Conservation (phyloP, 1,284 basidiomycete genomes). For the Ustilago shanxiensis region DNA sequence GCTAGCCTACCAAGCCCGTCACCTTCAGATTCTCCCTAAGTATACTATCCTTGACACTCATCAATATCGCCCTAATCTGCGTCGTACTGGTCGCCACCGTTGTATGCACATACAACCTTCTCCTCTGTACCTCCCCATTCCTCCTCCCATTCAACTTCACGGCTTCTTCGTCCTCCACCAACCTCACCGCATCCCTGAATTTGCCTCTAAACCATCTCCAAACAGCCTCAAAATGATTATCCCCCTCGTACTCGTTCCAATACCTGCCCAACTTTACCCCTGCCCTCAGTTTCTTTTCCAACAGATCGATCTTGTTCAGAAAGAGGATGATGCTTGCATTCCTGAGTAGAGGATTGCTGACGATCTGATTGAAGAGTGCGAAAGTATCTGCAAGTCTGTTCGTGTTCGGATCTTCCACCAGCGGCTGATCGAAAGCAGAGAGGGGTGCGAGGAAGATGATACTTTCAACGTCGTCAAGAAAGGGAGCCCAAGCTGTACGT, state of each 20-base stretch:
- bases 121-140: slow-evolving; percentile 5
- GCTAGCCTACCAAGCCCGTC: slow-evolving; percentile 28
- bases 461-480: slow-evolving; percentile 44
- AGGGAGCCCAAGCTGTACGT: slow-evolving; percentile 51
- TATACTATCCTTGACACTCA: slow-evolving; percentile 56
- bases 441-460: slow-evolving; percentile 62
- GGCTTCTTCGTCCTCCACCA: slow-evolving; percentile 14
- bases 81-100: slow-evolving; percentile 56
- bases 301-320: slow-evolving; percentile 61
- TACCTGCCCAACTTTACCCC: slow-evolving; percentile 25
- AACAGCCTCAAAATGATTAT: slow-evolving; percentile 55
- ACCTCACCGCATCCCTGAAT: slow-evolving; percentile 37
- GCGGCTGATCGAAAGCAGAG: slow-evolving; percentile 56
- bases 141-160: not conserved
- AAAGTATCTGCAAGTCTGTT: slow-evolving; percentile 55
- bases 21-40: slow-evolving; percentile 42
- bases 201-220: slow-evolving; percentile 52
- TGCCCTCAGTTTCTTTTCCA: slow-evolving; percentile 39
- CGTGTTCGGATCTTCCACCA: slow-evolving; percentile 40
- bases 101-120: slow-evolving; percentile 57
- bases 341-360: slow-evolving; percentile 35
- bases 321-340: slow-evolving; percentile 52
- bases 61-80: slow-evolving; percentile 55
- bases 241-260: slow-evolving; percentile 46
- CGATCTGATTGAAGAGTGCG: slow-evolving; percentile 43